Base-by-base conservation (phyloP, 805 yeast species). In the Yarrowia yakushimensis region DNA sequence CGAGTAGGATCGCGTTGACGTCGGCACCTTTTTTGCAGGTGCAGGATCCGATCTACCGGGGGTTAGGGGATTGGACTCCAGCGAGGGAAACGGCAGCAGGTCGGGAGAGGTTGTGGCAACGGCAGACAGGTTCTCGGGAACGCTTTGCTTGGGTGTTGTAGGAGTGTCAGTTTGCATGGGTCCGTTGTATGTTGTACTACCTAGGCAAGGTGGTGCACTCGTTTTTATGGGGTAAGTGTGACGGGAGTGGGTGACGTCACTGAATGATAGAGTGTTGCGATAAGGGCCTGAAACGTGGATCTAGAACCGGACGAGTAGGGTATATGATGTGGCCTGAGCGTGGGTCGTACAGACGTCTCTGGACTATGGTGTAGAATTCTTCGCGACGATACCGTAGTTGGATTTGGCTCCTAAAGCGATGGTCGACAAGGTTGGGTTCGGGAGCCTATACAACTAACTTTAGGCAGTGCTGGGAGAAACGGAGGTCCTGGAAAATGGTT, bases 61-160 rank as follows among this genome's bases (percentile, higher is more conserved):
- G 17, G 67, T 60, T n/a, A 61, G 59, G 17, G 67, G 67, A 30
- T 65, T 45, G 33, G 67, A n/a, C 25, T 59, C 62, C 18, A 63
- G 33, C 23, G 43, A 42, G 13, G 67, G 67, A 30, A 66, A 66
- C 28, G 67, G 67, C 18, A 66, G 50, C 30, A 65, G 43, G 61
- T 55, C 46, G 34, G 34, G 39, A 20, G 55, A 48, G 22, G 55
- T 31, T 18, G 52, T 2, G 39, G 27, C 37, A 27, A 25, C 18
- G 54, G 54, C 31, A 17, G 20, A 39, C 18, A 25, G 46, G 34
- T 39, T 22, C 46, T 37, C 15, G 27, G 60, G 27, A 11, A 12
- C 28, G 59, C 43, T 36, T 50, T 31, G 34, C 37, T 50, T 33
- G 23, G 41, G 41, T 3, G 50, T 43, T 2, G 34, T 43, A 17